Conservation (phyloP, 495 filamentous ascomycete genomes). For the Hyaloscypha finlandica region DNA sequence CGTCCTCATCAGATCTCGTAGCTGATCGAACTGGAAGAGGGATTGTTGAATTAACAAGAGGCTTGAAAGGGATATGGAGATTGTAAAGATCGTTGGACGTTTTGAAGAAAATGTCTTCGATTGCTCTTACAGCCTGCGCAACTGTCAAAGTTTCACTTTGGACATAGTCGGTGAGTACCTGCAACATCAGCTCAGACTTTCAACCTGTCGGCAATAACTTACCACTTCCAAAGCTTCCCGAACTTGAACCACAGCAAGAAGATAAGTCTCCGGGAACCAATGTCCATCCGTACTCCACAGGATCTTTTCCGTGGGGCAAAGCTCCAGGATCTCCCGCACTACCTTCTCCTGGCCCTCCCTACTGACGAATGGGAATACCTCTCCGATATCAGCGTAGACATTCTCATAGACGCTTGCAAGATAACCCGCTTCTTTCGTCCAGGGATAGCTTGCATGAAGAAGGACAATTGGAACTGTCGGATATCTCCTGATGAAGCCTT, state of each 20-base stretch:
- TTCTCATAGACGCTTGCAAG: conserved; percentile 79
- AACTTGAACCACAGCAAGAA: conserved; percentile 76
- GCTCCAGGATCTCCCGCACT: conserved; percentile 72
- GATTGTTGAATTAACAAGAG: conserved; percentile 15
- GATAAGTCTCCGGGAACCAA: conserved; percentile 81
- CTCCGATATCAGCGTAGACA: conserved; percentile 83
- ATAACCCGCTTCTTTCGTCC: conserved; percentile 80
- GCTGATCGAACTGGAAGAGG: conserved; percentile 11
- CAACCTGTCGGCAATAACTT: background rate
- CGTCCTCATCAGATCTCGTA: conserved; percentile 13
- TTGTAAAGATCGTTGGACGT: conserved; percentile 66
- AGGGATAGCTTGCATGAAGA: conserved; percentile 84
- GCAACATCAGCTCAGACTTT: conserved; percentile 1
- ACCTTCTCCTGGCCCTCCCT: conserved; percentile 76
- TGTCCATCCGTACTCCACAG: conserved; percentile 87
- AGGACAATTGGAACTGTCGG: conserved; percentile 74
- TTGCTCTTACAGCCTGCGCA: conserved; percentile 53
- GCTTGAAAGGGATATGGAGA: conserved; percentile 39
- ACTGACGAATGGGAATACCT: conserved; percentile 83
- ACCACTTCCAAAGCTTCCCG: conserved; percentile 72
- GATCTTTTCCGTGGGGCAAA: conserved; percentile 75
- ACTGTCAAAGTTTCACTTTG: conserved; percentile 51
- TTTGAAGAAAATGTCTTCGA: conserved; percentile 64
- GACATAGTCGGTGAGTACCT: conserved; percentile 65
- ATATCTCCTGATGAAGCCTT: conserved; percentile 70